phyloP scores from a whole-genome alignment of 805 yeast species.

The Pichia cabralensis region DNA sequence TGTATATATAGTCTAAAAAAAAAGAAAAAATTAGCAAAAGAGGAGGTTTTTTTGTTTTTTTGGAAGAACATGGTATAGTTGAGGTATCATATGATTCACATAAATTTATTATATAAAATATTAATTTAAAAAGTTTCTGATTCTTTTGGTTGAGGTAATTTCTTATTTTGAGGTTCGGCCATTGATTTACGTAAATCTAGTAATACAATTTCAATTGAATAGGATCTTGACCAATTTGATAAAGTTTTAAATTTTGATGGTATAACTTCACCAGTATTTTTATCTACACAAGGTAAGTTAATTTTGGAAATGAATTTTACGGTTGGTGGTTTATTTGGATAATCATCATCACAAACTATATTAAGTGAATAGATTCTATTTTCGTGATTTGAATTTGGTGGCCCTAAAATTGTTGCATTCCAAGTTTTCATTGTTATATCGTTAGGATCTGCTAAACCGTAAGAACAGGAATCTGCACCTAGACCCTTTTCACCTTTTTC shows the following conservation, averaged over 20 bases:
- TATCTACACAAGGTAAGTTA: slow-evolving; percentile 87
- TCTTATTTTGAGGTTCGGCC: slow-evolving; percentile 77
- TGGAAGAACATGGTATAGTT: too few relatives aligned
- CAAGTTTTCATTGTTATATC: slow-evolving; percentile 91
- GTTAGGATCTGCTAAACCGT: slow-evolving; percentile 82
- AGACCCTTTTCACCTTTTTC: slow-evolving; percentile 98
- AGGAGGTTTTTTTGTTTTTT: too few relatives aligned
- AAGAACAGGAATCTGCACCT: slow-evolving; percentile 94
- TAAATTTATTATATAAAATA: neutral
- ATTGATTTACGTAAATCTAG: slow-evolving; percentile 83
- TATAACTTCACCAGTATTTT: slow-evolving; percentile 44
- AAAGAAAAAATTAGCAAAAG: too few relatives aligned
- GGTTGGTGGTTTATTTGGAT: slow-evolving; percentile 84
- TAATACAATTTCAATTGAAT: slow-evolving; percentile 87
- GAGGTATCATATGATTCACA: too few relatives aligned
- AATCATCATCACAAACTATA: slow-evolving; percentile 70
- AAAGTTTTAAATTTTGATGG: slow-evolving; percentile 52
- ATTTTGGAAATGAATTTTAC: slow-evolving; percentile 76
- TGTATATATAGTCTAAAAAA: too few relatives aligned
- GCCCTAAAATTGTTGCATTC: slow-evolving; percentile 98
- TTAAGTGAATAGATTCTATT: slow-evolving; percentile 83
- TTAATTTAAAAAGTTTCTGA: slow-evolving; percentile 40
- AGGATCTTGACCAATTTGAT: slow-evolving; percentile 79
- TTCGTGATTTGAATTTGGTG: slow-evolving; percentile 76
- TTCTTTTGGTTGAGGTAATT: slow-evolving; percentile 85